Conservation (phyloP, 2,329 filamentous ascomycete species). For the Amphichorda felina region DNA sequence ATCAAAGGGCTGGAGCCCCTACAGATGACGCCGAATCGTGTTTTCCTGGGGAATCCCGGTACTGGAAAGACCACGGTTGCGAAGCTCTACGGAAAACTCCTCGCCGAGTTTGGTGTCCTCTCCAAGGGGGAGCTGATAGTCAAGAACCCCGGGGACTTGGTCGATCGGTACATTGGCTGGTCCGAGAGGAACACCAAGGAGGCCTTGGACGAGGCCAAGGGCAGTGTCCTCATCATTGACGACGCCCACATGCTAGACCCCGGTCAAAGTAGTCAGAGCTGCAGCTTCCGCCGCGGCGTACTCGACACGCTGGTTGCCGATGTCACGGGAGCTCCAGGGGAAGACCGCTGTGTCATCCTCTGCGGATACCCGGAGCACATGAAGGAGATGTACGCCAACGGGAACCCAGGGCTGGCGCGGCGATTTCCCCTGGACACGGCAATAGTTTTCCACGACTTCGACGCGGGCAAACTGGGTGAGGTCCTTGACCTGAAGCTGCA, state of each 20-base stretch:
- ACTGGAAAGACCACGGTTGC: constrained; percentile 55
- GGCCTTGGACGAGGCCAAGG: constrained; percentile 39
- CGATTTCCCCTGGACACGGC: constrained; percentile 43
- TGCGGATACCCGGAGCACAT: constrained; percentile 50
- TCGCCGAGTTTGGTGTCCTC: constrained; percentile 46
- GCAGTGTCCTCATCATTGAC: constrained; percentile 54
- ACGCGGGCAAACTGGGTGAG: constrained; percentile 30
- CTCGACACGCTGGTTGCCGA: constrained; percentile 52
- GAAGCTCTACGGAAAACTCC: constrained; percentile 47
- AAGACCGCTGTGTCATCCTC: constrained; percentile 51
- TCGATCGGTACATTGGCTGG: constrained; percentile 38
- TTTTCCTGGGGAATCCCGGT: constrained; percentile 50
- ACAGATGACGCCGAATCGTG: constrained; percentile 39
- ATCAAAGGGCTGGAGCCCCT: constrained; percentile 36
- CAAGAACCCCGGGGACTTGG: constrained; percentile 48
- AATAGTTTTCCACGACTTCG: constrained; percentile 49
- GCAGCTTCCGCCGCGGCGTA: constrained; percentile 36
- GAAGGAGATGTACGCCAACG: constrained; percentile 46
- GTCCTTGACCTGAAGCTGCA: constrained; percentile 40
- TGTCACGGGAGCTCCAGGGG: constrained; percentile 45
- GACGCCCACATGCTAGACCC: constrained; percentile 39
- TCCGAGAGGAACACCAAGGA: constrained; percentile 47
- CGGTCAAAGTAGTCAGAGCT: constrained; percentile 9
- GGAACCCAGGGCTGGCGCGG: constrained; percentile 45
- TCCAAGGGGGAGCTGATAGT: constrained; percentile 46